Base-by-base conservation (phyloP, 1,139 yeast species). In the Wickerhamomyces sp. region DNA sequence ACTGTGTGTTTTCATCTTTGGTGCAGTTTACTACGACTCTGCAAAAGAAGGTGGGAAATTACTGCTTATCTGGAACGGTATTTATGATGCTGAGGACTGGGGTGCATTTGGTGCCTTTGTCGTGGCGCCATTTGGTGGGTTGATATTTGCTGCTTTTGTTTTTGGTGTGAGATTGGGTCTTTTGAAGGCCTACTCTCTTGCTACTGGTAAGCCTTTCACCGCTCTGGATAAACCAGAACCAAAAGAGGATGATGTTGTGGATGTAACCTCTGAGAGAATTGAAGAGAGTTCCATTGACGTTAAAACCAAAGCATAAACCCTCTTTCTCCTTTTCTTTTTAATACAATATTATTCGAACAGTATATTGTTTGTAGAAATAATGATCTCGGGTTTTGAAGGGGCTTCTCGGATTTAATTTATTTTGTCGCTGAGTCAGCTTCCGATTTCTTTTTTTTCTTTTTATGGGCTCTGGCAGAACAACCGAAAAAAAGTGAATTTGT, bases 101-200 rank as follows among this genome's bases (percentile, higher is more conserved):
- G 86, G 94, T 51, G 78, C 95, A 0, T 89, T 88, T 61, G 96
- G 95, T 21, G 96, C 96, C 2, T 88, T 88, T 61, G 93, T 85
- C 6, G 84, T 80, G 45, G 94, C 96, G 2, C 96, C 96, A 5
- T 70, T 80, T 32, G 94, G 93, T 15, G 88, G 93, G 15, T 49
- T 88, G 3, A 43, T 81, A 3, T 64, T 80, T 42, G 79, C 86
- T 2, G 58, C 72, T 16, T 51, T 66, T 27, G 66, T 71, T 31
- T 70, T 83, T 23, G 78, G 55, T 2, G 23, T 72, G 9, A 72
- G 96, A 57, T 57, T 75, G 27, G 42, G 52, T 0, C 44, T 61
- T 3, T 44, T 55, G 24, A 75, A 62, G 46, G 16, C 64, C 1
- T 57, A 61, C 41, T 58, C 75, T 35, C 65, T 54, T 31, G 30